Evolutionary conservation across 129 eudicot genomes (phyloP).

Genomic region (Mikania micrantha): DNA sequence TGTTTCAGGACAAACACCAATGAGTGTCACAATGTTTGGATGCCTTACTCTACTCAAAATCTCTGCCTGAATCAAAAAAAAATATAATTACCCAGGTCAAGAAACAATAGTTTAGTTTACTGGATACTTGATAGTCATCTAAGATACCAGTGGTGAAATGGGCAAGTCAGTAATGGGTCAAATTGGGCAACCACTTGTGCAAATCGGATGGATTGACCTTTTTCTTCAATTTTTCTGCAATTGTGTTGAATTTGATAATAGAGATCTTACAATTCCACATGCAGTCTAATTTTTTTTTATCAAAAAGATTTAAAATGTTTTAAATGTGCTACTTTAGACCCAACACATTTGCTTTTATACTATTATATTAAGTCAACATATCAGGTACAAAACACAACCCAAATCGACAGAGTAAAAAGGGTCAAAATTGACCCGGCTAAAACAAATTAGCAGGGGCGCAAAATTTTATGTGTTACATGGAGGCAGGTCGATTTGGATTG

Average conservation of each 20-base stretch:
- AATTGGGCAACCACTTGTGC: not conserved
- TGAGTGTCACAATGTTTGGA: constrained; percentile 69
- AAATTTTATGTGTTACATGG: not conserved
- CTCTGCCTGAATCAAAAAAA: constrained; percentile 50
- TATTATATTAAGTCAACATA: not conserved
- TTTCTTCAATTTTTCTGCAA: not conserved
- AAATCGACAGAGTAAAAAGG: not conserved
- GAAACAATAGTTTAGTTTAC: constrained; percentile 1
- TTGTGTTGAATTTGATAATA: too few relatives aligned
- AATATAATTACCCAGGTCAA: constrained; percentile 9
- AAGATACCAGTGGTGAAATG: not conserved
- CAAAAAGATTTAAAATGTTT: not conserved
- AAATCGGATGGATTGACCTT: not conserved
- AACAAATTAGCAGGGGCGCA: not conserved
- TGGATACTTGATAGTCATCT: not conserved
- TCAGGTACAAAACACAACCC: not conserved
- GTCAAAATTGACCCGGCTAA: not conserved
- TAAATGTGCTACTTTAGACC: not conserved
- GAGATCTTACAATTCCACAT: not conserved
- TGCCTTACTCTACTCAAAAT: constrained; percentile 68
- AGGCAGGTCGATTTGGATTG: not conserved
- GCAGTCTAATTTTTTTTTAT: not conserved
- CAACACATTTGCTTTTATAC: not conserved
- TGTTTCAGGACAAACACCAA: constrained; percentile 76
- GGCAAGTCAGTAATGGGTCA: not conserved